phyloP scores from a whole-genome alignment of 2,329 filamentous ascomycete species.

The Trichoderma sp. region DNA sequence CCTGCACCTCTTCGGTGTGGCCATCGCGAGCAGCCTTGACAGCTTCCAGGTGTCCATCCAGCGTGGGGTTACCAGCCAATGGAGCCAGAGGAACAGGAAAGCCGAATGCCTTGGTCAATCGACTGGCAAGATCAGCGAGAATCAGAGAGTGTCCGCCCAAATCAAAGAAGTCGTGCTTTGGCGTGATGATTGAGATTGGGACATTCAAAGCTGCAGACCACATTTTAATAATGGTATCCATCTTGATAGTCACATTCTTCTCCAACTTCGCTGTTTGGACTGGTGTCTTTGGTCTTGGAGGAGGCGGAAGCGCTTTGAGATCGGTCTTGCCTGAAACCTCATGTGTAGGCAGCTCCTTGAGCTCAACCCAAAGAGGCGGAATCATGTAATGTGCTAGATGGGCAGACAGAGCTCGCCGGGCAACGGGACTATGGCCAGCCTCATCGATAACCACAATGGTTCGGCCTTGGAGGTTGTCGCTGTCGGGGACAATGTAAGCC shows the following conservation, averaged over 20 bases:
- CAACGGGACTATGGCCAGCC: conserved; percentile 70
- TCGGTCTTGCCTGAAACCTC: conserved; percentile 81
- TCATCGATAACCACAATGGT: conserved; percentile 68
- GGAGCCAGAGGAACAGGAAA: conserved; percentile 73
- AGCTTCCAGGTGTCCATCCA: conserved; percentile 72
- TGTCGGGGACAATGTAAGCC: conserved; percentile 74
- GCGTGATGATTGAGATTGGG: conserved; percentile 64
- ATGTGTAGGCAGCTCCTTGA: conserved; percentile 73
- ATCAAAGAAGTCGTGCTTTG: conserved; percentile 79
- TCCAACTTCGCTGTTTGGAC: conserved; percentile 48
- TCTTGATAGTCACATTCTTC: conserved; percentile 65
- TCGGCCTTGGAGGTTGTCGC: conserved; percentile 60
- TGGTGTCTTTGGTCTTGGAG: conserved; percentile 52
- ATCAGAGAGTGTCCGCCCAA: conserved; percentile 78
- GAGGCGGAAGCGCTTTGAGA: conserved; percentile 70
- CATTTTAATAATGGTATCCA: conserved; percentile 69
- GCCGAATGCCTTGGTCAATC: conserved; percentile 69
- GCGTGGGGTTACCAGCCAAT: conserved; percentile 71
- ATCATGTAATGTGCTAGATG: conserved; percentile 84
- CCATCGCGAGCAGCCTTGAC: conserved; percentile 73
- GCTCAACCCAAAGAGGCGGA: conserved; percentile 74
- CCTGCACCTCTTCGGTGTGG: conserved; percentile 73
- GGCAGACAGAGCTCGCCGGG: conserved; percentile 65
- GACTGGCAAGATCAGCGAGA: conserved; percentile 75
- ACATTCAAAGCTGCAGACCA: conserved; percentile 74